A percentile compares a stretch with the other conserved stretches of the same genome.
Evolutionary conservation across 2,329 filamentous ascomycete genomes (phyloP).

Genomic region (Neonectria ditissima): DNA sequence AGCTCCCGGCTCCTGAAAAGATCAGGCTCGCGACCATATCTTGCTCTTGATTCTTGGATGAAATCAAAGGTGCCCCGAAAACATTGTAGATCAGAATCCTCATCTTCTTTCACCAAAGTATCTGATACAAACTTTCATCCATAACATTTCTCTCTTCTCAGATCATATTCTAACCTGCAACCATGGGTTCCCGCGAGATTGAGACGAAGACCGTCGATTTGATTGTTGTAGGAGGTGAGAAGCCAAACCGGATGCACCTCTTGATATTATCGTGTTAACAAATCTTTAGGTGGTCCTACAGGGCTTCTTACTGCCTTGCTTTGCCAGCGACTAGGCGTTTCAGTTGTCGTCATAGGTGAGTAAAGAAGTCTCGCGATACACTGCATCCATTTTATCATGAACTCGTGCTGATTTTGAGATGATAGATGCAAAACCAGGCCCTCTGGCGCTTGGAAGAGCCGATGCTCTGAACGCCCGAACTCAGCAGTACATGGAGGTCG

Average conservation of each 20-base stretch:
- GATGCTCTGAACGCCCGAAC: slow-evolving; percentile 62
- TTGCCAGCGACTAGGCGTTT: slow-evolving; percentile 55
- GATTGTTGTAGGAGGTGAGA: slow-evolving; percentile 51
- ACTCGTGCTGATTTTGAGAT: neutral
- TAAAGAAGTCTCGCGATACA: neutral
- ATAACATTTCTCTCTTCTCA: neutral
- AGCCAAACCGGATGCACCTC: neutral
- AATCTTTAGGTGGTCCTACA: slow-evolving; percentile 55
- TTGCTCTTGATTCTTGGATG: no score
- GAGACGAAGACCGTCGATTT: slow-evolving; percentile 46
- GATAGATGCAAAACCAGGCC: slow-evolving; percentile 53
- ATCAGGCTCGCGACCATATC: no score
- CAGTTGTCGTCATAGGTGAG: slow-evolving; percentile 54
- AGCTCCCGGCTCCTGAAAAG: no score
- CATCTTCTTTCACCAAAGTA: neutral
- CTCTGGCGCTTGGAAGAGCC: slow-evolving; percentile 57
- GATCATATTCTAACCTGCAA: neutral
- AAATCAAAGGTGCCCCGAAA: no score
- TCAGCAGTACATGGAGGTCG: slow-evolving; percentile 61
- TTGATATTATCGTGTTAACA: slow-evolving; percentile 13
- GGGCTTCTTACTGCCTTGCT: slow-evolving; percentile 59
- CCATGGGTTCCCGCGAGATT: neutral
- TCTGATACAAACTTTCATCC: neutral
- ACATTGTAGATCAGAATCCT: no score
- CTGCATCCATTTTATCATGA: neutral